phyloP scores from a whole-genome alignment of 225 moss, liverwort and hornwort species.

The Sphagnum tenellum region DNA sequence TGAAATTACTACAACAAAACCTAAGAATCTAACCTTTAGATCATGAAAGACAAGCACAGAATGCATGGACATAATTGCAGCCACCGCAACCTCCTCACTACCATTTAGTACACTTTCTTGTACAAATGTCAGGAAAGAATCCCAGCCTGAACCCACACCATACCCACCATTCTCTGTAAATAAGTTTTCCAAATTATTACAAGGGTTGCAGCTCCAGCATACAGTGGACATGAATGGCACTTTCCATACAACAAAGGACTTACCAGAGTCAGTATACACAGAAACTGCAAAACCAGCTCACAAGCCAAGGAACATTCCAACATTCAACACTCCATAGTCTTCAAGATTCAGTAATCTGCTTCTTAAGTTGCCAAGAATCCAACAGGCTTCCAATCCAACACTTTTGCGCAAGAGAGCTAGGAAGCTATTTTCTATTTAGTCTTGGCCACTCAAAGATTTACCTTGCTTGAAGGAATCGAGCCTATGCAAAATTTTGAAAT shows the following conservation, averaged over 20 bases:
- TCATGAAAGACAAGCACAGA: slow-evolving; percentile 73
- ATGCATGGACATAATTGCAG: slow-evolving; percentile 79
- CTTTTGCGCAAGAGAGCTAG: too few relatives aligned
- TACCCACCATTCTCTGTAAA: too few relatives aligned
- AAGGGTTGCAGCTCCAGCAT: neutral
- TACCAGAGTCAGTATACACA: neutral
- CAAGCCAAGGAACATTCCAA: too few relatives aligned
- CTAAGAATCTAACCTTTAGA: slow-evolving; percentile 33
- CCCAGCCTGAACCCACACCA: slow-evolving; percentile 40
- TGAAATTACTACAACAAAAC: too few relatives aligned
- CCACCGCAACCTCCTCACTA: slow-evolving; percentile 91
- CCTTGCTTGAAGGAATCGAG: slow-evolving; percentile 68
- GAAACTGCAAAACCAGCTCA: neutral
- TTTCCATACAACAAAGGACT: too few relatives aligned
- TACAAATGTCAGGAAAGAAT: slow-evolving; percentile 63
- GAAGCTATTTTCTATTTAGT: too few relatives aligned
- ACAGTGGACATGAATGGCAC: too few relatives aligned
- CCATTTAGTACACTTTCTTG: slow-evolving; percentile 76
- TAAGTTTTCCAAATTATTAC: slow-evolving; percentile 6
- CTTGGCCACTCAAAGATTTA: slow-evolving; percentile 14
- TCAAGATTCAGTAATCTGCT: too few relatives aligned
- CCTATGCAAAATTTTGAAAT: slow-evolving; percentile 67
- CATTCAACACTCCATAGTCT: too few relatives aligned
- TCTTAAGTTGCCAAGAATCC: too few relatives aligned
- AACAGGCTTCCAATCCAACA: neutral